Evolutionary conservation across 2,329 filamentous ascomycete genomes (phyloP).

Genomic region (Aspergillus neoniger): DNA sequence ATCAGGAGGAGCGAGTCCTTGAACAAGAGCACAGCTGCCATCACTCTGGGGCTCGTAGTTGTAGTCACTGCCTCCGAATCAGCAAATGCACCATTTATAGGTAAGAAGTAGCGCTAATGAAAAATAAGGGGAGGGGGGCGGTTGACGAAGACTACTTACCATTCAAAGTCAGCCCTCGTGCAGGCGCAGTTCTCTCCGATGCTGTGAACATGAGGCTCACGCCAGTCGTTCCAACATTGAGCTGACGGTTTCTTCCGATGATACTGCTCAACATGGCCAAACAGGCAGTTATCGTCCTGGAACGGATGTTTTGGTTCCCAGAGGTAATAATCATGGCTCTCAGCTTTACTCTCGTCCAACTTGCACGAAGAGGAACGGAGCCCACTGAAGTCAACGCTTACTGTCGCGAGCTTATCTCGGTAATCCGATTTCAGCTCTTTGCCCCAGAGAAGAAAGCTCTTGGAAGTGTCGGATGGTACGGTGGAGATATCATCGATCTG

Average conservation of each 20-base stretch:
- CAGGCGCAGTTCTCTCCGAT: slow-evolving; percentile 78
- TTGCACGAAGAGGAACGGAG: slow-evolving; percentile 72
- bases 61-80: slow-evolving; percentile 67
- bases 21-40: slow-evolving; percentile 74
- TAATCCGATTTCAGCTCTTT: slow-evolving; percentile 50
- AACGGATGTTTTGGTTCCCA: slow-evolving; percentile 87
- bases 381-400: slow-evolving; percentile 88
- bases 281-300: slow-evolving; percentile 78
- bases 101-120: background rate
- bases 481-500: slow-evolving; percentile 80
- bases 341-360: slow-evolving; percentile 61
- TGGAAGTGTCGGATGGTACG: slow-evolving; percentile 81
- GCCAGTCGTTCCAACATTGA: slow-evolving; percentile 79
- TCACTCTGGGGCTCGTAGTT: slow-evolving; percentile 83
- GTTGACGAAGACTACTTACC: slow-evolving; percentile 57
- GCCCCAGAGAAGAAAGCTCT: slow-evolving; percentile 91
- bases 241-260: slow-evolving; percentile 81
- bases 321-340: slow-evolving; percentile 71
- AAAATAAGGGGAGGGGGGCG: background rate
- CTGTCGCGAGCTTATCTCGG: slow-evolving; percentile 61
- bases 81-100: slow-evolving; percentile 9
- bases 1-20: slow-evolving; percentile 67
- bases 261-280: slow-evolving; percentile 87
- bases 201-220: slow-evolving; percentile 69
- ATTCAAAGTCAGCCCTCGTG: slow-evolving; percentile 85